Conservation (phyloP, 1,139 yeast species). For the Kodamaea derodonti region DNA sequence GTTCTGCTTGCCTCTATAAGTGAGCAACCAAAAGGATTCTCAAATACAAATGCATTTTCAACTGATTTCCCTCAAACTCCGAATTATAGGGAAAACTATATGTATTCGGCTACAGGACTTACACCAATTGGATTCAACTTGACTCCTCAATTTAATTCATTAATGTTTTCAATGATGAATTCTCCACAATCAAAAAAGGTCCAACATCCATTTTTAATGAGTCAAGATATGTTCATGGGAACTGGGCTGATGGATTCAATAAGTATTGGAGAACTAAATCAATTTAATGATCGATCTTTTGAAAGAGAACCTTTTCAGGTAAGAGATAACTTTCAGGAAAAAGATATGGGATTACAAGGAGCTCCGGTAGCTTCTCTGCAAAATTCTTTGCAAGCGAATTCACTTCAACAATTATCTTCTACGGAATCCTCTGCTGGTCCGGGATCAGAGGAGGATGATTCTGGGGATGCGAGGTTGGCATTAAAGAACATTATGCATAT, state of each 20-base stretch:
- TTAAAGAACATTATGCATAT: conserved; percentile 38
- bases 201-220: conserved; percentile 20
- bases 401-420: neutral
- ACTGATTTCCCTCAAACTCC: conserved; percentile 34
- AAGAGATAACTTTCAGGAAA: neutral
- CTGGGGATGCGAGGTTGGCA: conserved; percentile 41
- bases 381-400: neutral
- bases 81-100: conserved; percentile 29
- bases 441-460: conserved; percentile 15
- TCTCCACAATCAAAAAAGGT: conserved; percentile 30
- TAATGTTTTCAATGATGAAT: conserved; percentile 38
- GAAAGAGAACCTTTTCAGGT: neutral
- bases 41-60: conserved; percentile 2
- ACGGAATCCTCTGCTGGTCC: neutral
- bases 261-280: conserved; percentile 6
- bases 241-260: conserved; percentile 7
- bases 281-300: conserved; percentile 4
- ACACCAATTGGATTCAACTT: conserved; percentile 35
- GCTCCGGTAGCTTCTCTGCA: neutral
- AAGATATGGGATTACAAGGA: neutral
- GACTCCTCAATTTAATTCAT: conserved; percentile 43
- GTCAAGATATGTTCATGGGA: conserved; percentile 29
- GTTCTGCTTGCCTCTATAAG: conserved; percentile 13
- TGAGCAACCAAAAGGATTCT: conserved; percentile 11
- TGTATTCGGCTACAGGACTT: conserved; percentile 28